Evolutionary conservation across 208 protist genomes (phyloP).

Genomic region (Dictyostelium gargantuum): DNA sequence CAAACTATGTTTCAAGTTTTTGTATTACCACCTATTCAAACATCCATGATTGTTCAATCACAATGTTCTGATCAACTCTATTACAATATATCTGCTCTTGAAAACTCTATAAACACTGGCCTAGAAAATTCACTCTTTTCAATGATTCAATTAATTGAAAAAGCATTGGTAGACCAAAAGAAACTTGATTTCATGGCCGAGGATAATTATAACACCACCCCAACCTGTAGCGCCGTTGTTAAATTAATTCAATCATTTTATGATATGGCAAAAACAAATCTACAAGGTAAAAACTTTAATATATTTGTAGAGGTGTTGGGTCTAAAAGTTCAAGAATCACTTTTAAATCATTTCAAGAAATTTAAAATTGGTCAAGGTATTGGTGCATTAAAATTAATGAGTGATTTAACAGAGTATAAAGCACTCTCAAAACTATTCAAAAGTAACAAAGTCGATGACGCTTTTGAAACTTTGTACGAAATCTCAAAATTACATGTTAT

Average conservation of each 20-base stretch:
- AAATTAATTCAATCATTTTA: conserved; percentile 32
- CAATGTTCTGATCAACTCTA: conserved; percentile 31
- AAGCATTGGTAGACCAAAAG: conserved; percentile 3
- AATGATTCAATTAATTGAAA: conserved; percentile 3
- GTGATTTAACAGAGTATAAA: conserved; percentile 30
- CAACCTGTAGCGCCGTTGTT: background rate
- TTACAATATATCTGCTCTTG: background rate
- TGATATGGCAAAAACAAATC: background rate
- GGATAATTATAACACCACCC: background rate
- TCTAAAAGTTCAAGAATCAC: background rate
- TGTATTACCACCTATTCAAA: conserved; percentile 28
- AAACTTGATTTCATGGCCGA: background rate
- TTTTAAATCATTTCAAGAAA: conserved; percentile 62
- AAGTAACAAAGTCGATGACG: conserved; percentile 44
- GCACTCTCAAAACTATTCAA: conserved; percentile 1
- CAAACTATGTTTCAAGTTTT: conserved; percentile 21
- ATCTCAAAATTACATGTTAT: conserved; percentile 51
- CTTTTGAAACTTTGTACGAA: conserved; percentile 39
- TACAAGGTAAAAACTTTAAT: conserved; percentile 47
- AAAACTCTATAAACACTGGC: background rate
- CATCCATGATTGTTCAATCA: conserved; percentile 16
- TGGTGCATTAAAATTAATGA: conserved; percentile 24
- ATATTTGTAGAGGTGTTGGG: conserved; percentile 19
- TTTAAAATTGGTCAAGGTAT: conserved; percentile 40
- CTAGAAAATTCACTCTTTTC: background rate